Evolutionary conservation across 202 grass and related monocot species (phyloP).

Genomic region (Cymbopogon flexuosus): DNA sequence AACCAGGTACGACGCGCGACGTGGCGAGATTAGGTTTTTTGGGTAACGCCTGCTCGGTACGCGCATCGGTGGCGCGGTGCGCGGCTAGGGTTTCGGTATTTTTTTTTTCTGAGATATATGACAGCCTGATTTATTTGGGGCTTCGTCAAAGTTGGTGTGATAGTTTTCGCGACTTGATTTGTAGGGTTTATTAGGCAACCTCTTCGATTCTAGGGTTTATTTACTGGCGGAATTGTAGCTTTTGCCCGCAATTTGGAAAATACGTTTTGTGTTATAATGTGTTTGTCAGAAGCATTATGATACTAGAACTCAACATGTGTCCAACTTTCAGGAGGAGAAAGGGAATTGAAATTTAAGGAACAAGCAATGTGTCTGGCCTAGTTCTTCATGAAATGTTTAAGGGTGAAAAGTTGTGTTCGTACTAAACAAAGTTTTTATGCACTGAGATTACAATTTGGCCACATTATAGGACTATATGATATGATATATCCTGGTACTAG

Average conservation of each 20-base stretch:
- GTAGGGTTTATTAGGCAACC: not conserved
- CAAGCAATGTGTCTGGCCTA: not conserved
- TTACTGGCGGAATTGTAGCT: not conserved
- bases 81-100: slow-evolving; percentile 24
- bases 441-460: not conserved
- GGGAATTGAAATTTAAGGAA: not conserved
- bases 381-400: not conserved
- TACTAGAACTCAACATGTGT: not conserved
- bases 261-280: not conserved
- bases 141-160: not conserved
- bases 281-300: not conserved
- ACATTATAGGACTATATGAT: not conserved
- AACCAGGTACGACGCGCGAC: slow-evolving; percentile 60
- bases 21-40: not conserved
- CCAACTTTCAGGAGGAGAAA: not conserved
- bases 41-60: not conserved
- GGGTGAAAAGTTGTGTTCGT: not conserved
- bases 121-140: not conserved
- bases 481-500: not conserved
- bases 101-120: not conserved
- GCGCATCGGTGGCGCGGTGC: not conserved
- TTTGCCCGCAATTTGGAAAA: not conserved
- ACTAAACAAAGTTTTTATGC: not conserved
- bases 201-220: slow-evolving; percentile 26
- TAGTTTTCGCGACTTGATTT: not conserved